phyloP scores from a whole-genome alignment of 2,329 filamentous ascomycete species.

The Sphaerulina musiva region DNA sequence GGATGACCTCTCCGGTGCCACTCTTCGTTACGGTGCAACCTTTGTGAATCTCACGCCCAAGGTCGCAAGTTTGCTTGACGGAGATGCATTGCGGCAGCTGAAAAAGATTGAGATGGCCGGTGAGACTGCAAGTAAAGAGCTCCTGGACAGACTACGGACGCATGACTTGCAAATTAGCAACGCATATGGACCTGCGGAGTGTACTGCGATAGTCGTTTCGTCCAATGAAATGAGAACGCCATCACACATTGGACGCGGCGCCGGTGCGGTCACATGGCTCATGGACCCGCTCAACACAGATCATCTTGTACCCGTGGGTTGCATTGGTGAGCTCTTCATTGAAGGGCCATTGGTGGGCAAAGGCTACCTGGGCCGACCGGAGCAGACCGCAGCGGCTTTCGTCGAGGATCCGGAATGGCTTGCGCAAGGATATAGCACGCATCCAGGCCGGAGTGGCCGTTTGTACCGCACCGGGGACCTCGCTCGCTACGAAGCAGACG shows the following conservation, averaged over 20 bases:
- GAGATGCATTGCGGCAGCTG: not conserved
- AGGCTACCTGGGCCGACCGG: constrained; percentile 36
- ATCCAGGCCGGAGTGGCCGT: not conserved
- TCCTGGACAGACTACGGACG: not conserved
- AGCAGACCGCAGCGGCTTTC: not conserved
- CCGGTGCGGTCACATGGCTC: not conserved
- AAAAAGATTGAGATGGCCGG: constrained; percentile 1
- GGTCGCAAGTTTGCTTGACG: not conserved
- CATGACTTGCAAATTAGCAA: not conserved
- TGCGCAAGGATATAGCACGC: constrained; percentile 33
- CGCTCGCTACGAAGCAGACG: constrained; percentile 33
- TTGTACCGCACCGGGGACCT: constrained; percentile 24
- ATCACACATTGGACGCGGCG: not conserved
- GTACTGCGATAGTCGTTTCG: not conserved
- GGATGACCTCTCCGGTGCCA: not conserved
- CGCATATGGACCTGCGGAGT: constrained; percentile 6
- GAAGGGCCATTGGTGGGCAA: constrained; percentile 43
- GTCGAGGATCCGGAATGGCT: not conserved
- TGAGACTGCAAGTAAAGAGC: not conserved
- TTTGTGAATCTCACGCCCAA: not conserved
- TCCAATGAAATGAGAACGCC: not conserved
- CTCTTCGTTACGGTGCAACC: not conserved
- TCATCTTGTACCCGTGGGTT: constrained; percentile 4
- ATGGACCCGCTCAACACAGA: not conserved
- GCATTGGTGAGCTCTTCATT: constrained; percentile 40